phyloP scores from a whole-genome alignment of 441 rosid genomes.

The Brassica balearica region DNA sequence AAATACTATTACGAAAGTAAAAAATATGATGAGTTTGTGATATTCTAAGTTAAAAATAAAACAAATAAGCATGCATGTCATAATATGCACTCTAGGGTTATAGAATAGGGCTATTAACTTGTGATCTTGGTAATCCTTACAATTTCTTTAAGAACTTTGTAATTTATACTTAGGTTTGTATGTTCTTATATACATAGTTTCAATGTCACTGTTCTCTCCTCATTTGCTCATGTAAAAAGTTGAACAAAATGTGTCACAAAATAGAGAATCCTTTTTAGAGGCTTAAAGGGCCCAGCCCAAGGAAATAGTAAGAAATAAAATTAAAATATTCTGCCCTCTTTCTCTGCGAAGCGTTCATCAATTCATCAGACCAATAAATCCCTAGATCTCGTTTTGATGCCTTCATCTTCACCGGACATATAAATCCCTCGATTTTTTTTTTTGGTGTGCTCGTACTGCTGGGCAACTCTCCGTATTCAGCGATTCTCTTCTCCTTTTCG shows the following conservation, averaged over 20 bases:
- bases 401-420: background rate
- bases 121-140: too few species aligned
- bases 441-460: background rate
- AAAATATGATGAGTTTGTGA: too few species aligned
- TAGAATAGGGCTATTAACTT: too few species aligned
- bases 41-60: too few species aligned
- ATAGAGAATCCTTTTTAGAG: background rate
- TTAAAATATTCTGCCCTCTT: background rate
- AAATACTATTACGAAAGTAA: too few species aligned
- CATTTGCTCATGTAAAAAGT: background rate
- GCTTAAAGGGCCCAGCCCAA: constrained; percentile 1
- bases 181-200: too few species aligned
- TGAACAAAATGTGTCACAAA: background rate
- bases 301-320: background rate
- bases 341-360: constrained; percentile 3
- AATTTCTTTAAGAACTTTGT: too few species aligned
- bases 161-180: too few species aligned
- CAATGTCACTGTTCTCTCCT: too few species aligned
- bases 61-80: too few species aligned
- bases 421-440: background rate
- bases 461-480: background rate
- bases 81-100: too few species aligned
- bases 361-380: background rate
- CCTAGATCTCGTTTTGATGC: background rate
- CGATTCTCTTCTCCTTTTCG: background rate